A percentile compares a stretch with the other conserved stretches of the same genome.
Conservation (phyloP, 202 grass and related monocot species). For the Dendrocalamus latiflorus region DNA sequence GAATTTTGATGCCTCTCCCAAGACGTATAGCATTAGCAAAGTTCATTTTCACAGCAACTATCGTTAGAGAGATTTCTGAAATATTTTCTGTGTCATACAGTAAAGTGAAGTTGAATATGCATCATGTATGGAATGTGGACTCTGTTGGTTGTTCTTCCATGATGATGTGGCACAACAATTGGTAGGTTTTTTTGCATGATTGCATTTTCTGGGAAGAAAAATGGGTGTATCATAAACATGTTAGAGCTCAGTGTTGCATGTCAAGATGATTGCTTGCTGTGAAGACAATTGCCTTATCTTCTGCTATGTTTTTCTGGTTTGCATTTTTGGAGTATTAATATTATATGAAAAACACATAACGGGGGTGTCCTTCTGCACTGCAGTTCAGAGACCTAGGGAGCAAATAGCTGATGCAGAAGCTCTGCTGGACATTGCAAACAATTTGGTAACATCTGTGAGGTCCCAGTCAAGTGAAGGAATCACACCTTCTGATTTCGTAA, state of each 20-base stretch:
- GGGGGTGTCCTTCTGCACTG: neutral
- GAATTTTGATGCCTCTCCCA: neutral
- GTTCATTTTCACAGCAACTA: neutral
- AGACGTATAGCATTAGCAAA: neutral
- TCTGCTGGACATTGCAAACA: constrained; percentile 75
- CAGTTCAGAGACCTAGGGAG: constrained; percentile 94
- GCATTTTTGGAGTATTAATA: neutral
- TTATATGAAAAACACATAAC: neutral
- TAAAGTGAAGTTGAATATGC: neutral
- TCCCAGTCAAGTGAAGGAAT: constrained; percentile 84
- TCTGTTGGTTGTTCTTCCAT: neutral
- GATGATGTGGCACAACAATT: neutral
- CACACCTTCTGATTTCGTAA: constrained; percentile 81
- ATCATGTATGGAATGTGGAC: neutral
- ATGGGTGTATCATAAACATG: neutral
- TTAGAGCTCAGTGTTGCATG: neutral
- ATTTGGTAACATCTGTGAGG: constrained; percentile 71
- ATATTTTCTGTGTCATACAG: neutral
- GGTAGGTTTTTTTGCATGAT: neutral
- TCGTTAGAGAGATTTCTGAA: neutral
- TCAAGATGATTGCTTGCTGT: neutral
- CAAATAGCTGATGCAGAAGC: constrained; percentile 95
- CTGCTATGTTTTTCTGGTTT: neutral
- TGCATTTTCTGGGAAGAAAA: neutral
- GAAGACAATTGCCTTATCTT: neutral